Conservation (phyloP, 2,329 filamentous ascomycete genomes). For the Xylaria sp. region DNA sequence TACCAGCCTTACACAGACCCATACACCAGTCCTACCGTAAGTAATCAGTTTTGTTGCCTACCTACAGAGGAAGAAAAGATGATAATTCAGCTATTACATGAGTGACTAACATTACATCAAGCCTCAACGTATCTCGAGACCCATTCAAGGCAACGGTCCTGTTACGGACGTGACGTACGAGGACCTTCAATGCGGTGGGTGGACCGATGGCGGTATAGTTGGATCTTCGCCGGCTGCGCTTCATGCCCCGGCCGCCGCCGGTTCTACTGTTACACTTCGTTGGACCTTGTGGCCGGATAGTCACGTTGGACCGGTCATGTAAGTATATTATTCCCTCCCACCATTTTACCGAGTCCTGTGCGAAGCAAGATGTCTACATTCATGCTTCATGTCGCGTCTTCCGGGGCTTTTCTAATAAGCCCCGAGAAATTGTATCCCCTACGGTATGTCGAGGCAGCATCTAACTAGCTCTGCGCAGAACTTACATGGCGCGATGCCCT, state of each 20-base stretch:
- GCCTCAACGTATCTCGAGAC: constrained; percentile 66
- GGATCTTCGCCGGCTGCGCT: constrained; percentile 64
- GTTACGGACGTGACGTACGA: constrained; percentile 63
- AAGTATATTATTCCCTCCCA: not conserved
- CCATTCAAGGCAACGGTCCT: constrained; percentile 68
- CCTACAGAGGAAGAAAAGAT: not conserved
- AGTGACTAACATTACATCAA: constrained; percentile 44
- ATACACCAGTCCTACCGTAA: constrained; percentile 40
- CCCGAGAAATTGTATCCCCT: not conserved
- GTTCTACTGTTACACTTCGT: constrained; percentile 62
- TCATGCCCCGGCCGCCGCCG: constrained; percentile 64
- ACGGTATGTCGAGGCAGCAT: not conserved
- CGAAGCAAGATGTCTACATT: not conserved
- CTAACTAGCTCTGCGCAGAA: constrained; percentile 44
- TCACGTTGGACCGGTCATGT: constrained; percentile 64
- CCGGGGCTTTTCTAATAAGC: not conserved
- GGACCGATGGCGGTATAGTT: constrained; percentile 58
- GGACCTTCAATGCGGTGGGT: constrained; percentile 68
- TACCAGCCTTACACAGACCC: constrained; percentile 47
- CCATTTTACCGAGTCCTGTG: not conserved
- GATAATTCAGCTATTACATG: not conserved
- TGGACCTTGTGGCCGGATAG: constrained; percentile 66
- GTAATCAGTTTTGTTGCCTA: not conserved
- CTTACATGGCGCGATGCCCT: constrained; percentile 70
- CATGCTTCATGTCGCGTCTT: not conserved